A percentile compares a stretch with the other conserved stretches of the same genome.
Evolutionary conservation across 2,329 filamentous ascomycete genomes (phyloP).

Genomic region (Plectosphaerella cucumerina): DNA sequence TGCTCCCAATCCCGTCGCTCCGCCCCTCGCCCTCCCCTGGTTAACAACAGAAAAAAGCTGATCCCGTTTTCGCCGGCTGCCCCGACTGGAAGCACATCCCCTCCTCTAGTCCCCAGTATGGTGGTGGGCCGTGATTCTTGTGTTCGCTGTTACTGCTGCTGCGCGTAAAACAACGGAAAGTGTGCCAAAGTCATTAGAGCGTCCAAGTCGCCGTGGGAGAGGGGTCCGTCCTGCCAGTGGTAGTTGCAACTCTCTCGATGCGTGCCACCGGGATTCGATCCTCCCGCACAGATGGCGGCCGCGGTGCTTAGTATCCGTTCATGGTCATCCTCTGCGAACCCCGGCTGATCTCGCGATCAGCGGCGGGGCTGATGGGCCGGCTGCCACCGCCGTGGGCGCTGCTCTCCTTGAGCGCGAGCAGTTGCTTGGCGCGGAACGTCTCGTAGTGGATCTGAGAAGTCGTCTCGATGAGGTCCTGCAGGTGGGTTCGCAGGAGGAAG

Average conservation of each 20-base stretch:
- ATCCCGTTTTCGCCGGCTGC: neutral
- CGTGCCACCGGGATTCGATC: too few species aligned
- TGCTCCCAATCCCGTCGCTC: neutral
- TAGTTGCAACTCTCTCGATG: neutral
- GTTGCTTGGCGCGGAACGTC: constrained; percentile 98
- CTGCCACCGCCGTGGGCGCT: constrained; percentile 79
- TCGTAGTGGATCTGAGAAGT: constrained; percentile 99
- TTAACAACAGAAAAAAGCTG: neutral
- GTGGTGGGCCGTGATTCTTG: neutral
- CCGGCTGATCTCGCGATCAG: constrained; percentile 93
- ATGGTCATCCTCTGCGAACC: constrained; percentile 96
- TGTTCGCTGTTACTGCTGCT: neutral
- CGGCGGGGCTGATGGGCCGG: constrained; percentile 91
- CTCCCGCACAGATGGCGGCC: too few species aligned
- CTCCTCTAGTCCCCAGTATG: neutral
- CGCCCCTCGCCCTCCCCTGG: neutral
- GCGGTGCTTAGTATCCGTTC: constrained; percentile 81
- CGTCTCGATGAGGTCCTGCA: constrained; percentile 98
- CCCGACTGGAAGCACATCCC: neutral
- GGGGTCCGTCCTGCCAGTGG: neutral
- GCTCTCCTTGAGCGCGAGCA: constrained; percentile 96
- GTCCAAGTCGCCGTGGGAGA: neutral
- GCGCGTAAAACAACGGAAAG: neutral
- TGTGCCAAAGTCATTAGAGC: neutral
- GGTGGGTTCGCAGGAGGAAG: constrained; percentile 96